Conservation (phyloP, 805 yeast genomes). For the Candida ficus region DNA sequence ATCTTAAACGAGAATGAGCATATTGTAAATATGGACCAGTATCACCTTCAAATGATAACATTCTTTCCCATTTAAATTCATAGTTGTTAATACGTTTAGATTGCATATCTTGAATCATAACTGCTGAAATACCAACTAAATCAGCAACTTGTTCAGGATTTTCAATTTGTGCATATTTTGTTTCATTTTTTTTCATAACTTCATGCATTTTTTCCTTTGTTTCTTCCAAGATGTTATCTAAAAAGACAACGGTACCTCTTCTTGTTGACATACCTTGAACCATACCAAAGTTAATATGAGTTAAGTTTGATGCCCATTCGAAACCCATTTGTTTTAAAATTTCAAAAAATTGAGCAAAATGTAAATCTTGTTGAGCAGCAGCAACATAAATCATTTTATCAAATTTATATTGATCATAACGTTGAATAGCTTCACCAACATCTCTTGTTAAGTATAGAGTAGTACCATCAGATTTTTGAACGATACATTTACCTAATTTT, state of each 20-base stretch:
- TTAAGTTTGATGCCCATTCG: slow-evolving; percentile 77
- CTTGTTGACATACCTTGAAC: slow-evolving; percentile 98
- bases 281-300: slow-evolving; percentile 94
- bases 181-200: slow-evolving; percentile 89
- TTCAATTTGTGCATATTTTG: slow-evolving; percentile 86
- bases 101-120: slow-evolving; percentile 99
- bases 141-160: slow-evolving; percentile 95
- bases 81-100: slow-evolving; percentile 95
- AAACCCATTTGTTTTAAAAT: slow-evolving; percentile 85
- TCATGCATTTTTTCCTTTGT: slow-evolving; percentile 93
- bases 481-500: slow-evolving; percentile 88
- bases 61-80: slow-evolving; percentile 96
- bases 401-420: slow-evolving; percentile 77
- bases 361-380: slow-evolving; percentile 95
- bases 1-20: slow-evolving; percentile 94
- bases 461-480: slow-evolving; percentile 94
- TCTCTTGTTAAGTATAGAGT: slow-evolving; percentile 93
- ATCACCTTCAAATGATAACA: slow-evolving; percentile 98
- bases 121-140: slow-evolving; percentile 92
- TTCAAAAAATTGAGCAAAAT: slow-evolving; percentile 89
- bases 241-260: slow-evolving; percentile 97
- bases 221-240: slow-evolving; percentile 89
- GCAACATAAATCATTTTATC: slow-evolving; percentile 96
- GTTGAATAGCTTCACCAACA: slow-evolving; percentile 91
- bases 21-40: slow-evolving; percentile 98